These are phyloP conservation scores for Tephrocybe sp. DNA, from an alignment of 768 basidiomycete species.

Conservation along the genomic window DNA sequence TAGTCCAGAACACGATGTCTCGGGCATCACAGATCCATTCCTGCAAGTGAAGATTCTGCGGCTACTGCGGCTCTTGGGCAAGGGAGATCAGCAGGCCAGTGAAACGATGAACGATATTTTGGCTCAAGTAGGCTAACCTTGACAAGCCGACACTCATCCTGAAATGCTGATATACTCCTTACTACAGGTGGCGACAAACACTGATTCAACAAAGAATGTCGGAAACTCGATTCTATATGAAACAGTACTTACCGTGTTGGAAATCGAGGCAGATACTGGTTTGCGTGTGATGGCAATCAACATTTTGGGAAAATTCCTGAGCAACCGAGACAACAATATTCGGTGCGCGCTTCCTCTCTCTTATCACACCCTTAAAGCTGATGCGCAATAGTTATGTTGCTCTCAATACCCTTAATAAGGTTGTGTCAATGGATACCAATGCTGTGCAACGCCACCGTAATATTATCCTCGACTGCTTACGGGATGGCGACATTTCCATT, in stretches of 20 bases:
- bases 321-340: conserved; percentile 98
- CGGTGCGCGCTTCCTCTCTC: conserved; percentile 50
- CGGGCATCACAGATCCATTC: conserved; percentile 98
- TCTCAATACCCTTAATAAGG: conserved; percentile 96
- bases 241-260: conserved; percentile 92
- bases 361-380: not conserved
- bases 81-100: conserved; percentile 79
- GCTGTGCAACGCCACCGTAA: conserved; percentile 98
- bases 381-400: conserved; percentile 80
- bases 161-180: conserved; percentile 1
- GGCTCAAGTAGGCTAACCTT: conserved; percentile 77
- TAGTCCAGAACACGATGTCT: conserved; percentile 97
- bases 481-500: conserved; percentile 99
- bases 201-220: conserved; percentile 95
- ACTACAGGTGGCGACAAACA: conserved; percentile 93
- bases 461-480: conserved; percentile 97
- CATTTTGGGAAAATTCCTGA: conserved; percentile 95
- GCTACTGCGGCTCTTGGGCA: conserved; percentile 84
- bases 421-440: conserved; percentile 95
- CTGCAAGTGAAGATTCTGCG: conserved; percentile 91
- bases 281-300: conserved; percentile 99
- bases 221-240: conserved; percentile 98
- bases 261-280: conserved; percentile 95
- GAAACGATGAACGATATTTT: conserved; percentile 98
- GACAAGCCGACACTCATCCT: no score